Evolutionary conservation across 2,329 filamentous ascomycete genomes (phyloP).

Genomic region (Sporothrix sp.): DNA sequence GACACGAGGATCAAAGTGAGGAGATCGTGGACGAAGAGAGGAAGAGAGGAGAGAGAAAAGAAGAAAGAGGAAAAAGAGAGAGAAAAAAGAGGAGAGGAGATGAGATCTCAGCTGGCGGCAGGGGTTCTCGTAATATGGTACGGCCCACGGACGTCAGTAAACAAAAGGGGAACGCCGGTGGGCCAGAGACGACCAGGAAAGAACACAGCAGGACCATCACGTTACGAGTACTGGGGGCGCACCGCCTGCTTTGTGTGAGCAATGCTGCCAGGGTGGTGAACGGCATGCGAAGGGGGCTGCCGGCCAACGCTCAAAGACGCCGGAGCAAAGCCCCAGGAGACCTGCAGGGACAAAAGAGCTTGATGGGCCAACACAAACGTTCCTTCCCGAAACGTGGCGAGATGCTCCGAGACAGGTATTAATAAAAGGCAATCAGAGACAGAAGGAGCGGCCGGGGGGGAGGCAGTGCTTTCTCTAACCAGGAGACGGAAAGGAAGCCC

Average conservation of each 20-base stretch:
- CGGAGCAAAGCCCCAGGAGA: too few relatives aligned
- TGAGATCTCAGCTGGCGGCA: background rate
- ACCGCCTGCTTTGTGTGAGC: too few relatives aligned
- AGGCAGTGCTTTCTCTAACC: conserved; percentile 1
- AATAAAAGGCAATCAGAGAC: conserved; percentile 16
- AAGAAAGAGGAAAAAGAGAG: background rate
- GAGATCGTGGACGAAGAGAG: conserved; percentile 2
- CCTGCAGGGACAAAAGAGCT: too few relatives aligned
- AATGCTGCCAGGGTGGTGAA: too few relatives aligned
- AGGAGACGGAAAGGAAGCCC: conserved; percentile 16
- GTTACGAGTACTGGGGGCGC: too few relatives aligned
- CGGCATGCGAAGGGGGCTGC: too few relatives aligned
- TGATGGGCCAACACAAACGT: too few relatives aligned
- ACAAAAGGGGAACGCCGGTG: conserved; percentile 4
- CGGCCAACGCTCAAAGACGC: too few relatives aligned
- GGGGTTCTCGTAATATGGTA: too few relatives aligned
- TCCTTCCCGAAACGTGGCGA: too few relatives aligned
- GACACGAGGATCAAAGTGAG: background rate
- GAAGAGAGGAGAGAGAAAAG: background rate
- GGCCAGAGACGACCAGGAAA: background rate
- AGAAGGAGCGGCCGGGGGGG: conserved; percentile 18
- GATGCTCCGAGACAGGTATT: too few relatives aligned
- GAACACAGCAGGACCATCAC: background rate
- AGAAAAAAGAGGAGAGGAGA: background rate
- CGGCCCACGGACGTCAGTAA: conserved; percentile 1